These are phyloP conservation scores for Xylaria acuta DNA, from an alignment of 495 filamentous ascomycete genomes.

Conservation along the genomic window DNA sequence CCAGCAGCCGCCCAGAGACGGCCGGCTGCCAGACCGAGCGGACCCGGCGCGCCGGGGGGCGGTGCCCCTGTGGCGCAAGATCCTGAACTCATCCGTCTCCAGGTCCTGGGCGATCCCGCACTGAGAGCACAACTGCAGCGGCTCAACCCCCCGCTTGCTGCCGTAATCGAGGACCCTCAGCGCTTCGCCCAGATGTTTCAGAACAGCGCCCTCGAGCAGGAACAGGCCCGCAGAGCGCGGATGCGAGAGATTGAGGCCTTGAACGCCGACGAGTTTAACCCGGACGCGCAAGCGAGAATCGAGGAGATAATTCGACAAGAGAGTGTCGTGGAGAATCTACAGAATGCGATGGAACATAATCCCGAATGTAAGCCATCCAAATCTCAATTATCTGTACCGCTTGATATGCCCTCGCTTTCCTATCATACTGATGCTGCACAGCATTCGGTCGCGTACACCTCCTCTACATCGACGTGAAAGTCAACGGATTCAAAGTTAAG, in stretches of 20 bases:
- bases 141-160: conserved; percentile 75
- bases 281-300: conserved; percentile 88
- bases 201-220: conserved; percentile 69
- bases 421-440: conserved; percentile 43
- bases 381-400: conserved; percentile 11
- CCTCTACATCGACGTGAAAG: conserved; percentile 95
- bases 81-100: conserved; percentile 80
- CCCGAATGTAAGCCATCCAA: conserved; percentile 76
- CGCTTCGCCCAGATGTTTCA: conserved; percentile 74
- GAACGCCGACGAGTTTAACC: conserved; percentile 90
- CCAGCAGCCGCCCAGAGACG: conserved; percentile 29
- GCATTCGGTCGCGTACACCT: conserved; percentile 93
- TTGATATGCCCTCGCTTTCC: conserved; percentile 17
- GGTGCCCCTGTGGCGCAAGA: conserved; percentile 55
- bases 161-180: conserved; percentile 76
- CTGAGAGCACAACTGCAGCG: conserved; percentile 70
- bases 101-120: conserved; percentile 79
- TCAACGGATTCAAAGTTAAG: conserved; percentile 90
- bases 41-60: conserved; percentile 21
- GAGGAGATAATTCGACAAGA: conserved; percentile 97
- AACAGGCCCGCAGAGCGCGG: conserved; percentile 72
- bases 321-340: conserved; percentile 89
- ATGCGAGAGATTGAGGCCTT: conserved; percentile 77
- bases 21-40: conserved; percentile 37
- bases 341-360: conserved; percentile 94